These are phyloP conservation scores for Arxiozyma slooffiae DNA, from an alignment of 1,139 yeast genomes.

Conservation along the genomic window DNA sequence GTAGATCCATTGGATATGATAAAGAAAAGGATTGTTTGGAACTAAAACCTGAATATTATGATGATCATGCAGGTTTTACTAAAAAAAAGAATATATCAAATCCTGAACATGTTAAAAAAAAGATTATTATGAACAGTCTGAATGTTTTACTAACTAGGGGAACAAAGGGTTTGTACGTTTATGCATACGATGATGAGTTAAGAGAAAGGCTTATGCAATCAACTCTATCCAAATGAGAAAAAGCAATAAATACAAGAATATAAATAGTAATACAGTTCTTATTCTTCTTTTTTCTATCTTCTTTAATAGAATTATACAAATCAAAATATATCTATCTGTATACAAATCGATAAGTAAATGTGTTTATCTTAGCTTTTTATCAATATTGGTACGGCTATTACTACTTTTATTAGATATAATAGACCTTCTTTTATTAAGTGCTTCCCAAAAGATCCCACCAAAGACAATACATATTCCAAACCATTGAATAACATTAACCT, in stretches of 20 bases:
- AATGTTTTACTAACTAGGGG: constrained; percentile 37
- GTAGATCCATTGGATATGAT: constrained; percentile 35
- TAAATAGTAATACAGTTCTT: neutral
- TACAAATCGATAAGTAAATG: too few relatives aligned
- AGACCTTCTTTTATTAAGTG: constrained; percentile 36
- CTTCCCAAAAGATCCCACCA: constrained; percentile 68
- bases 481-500: constrained; percentile 58
- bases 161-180: constrained; percentile 34
- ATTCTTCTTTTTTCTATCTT: neutral
- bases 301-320: constrained; percentile 1
- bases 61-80: constrained; percentile 37
- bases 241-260: neutral
- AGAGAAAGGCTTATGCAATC: constrained; percentile 26
- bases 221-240: neutral
- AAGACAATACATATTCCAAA: constrained; percentile 70
- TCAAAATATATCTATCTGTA: neutral
- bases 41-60: constrained; percentile 32
- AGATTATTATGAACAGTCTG: constrained; percentile 35
- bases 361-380: neutral
- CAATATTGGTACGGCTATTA: neutral
- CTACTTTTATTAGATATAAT: neutral
- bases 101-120: constrained; percentile 31
- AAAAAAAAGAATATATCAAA: constrained; percentile 32
- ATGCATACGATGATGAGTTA: constrained; percentile 33
- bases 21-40: constrained; percentile 27